Base-by-base conservation (phyloP, 495 filamentous ascomycete genomes). In the Aspergillus bertholletiae region DNA sequence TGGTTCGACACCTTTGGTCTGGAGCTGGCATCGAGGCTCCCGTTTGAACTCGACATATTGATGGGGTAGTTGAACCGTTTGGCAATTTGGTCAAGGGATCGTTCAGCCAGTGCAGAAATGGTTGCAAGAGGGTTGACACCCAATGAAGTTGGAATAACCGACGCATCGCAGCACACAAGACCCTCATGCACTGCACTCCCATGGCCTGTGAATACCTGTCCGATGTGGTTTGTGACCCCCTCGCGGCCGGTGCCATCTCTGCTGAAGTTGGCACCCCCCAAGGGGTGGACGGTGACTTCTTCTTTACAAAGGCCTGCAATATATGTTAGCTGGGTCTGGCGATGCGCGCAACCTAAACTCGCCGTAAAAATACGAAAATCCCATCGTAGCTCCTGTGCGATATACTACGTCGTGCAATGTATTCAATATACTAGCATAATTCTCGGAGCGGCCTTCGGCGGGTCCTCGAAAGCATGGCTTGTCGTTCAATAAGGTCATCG, bases 61-160 rank as follows among this genome's bases (percentile, higher is more conserved):
- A 87, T 80, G 18, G 50, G 54, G 26, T 83, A 71, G 1, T 62
- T 58, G 12, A 72, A 51, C 32, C 69, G 64, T 53, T 62, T 54
- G 6, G 73, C 68, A 43, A 83, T 75, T 3, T 68, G 64, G 47
- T 80, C 78, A 9, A 88, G 73, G 0, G 78, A 80, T 27, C 85
- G 75, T 66, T 88, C 84, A 0, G 86, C 82, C 22, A 89, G 73
- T 18, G 86, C 84, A 0, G 85, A 78, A 34, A 88, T 87, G 3
- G 85, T 89, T 15, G 83, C 86, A 52, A 87, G 80, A n/a, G 84
- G 84, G 59, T 88, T 88, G 12, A 83, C 82, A 26, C 83, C 83
- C 12, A 88, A 67, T n/a, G 83, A 75, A 30, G 80, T 81, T 1
- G 86, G 84, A 52, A 89, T 78, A 2, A 83, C 66, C n/a, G 84